phyloP scores from a whole-genome alignment of 2,329 filamentous ascomycete genomes.

The Sporothrix pallida region DNA sequence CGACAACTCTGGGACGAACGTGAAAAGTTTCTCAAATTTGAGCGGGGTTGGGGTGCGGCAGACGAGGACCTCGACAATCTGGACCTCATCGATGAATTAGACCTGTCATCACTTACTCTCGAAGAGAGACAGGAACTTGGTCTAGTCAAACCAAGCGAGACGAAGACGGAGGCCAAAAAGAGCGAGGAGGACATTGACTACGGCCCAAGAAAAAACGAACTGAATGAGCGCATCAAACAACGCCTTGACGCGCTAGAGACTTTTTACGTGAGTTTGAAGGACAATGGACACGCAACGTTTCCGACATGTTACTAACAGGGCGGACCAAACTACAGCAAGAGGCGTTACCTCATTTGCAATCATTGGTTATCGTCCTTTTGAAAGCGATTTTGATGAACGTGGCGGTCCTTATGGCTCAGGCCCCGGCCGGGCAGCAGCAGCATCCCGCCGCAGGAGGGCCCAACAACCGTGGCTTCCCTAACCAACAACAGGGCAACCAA shows the following conservation, averaged over 20 bases:
- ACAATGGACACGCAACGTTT: too few relatives aligned
- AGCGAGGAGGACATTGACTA: constrained; percentile 49
- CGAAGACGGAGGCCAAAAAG: background rate
- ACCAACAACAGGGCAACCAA: constrained; percentile 42
- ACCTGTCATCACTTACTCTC: constrained; percentile 46
- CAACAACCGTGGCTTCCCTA: constrained; percentile 43
- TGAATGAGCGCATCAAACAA: constrained; percentile 63
- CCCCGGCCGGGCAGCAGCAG: constrained; percentile 52
- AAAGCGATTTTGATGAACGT: constrained; percentile 88
- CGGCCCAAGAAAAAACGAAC: constrained; percentile 55
- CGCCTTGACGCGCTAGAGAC: constrained; percentile 76
- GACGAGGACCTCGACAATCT: constrained; percentile 44
- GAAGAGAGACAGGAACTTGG: constrained; percentile 57
- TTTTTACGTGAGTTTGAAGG: constrained; percentile 73
- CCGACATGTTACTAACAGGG: background rate
- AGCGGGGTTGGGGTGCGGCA: constrained; percentile 78
- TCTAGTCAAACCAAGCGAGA: constrained; percentile 49
- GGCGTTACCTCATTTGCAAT: constrained; percentile 85
- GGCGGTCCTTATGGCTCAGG: constrained; percentile 75
- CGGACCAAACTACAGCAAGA: constrained; percentile 59
- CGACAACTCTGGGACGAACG: constrained; percentile 94
- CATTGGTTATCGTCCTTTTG: constrained; percentile 87
- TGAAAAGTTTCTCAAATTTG: constrained; percentile 87
- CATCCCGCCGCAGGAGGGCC: constrained; percentile 51
- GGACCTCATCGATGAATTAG: constrained; percentile 50